Evolutionary conservation across 2,329 filamentous ascomycete species (phyloP).

Genomic region (Talaromyces rugulosus): DNA sequence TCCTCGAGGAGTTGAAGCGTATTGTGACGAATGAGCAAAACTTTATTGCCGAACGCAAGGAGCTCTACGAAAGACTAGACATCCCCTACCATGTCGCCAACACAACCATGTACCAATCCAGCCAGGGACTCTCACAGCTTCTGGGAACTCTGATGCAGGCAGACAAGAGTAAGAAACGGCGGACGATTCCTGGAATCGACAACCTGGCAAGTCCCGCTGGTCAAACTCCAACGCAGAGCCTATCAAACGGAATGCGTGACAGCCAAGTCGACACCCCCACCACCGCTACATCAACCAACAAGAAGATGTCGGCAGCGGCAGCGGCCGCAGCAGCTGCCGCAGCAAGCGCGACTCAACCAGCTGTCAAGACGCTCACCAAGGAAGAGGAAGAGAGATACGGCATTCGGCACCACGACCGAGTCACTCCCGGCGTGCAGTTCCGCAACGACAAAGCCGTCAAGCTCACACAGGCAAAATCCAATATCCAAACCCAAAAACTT

Average conservation of each 20-base stretch:
- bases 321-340: slow-evolving; percentile 37
- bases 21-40: slow-evolving; percentile 83
- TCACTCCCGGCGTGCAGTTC: slow-evolving; percentile 83
- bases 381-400: slow-evolving; percentile 78
- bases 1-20: slow-evolving; percentile 85
- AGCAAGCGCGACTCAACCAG: slow-evolving; percentile 38
- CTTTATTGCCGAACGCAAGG: slow-evolving; percentile 81
- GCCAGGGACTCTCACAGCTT: slow-evolving; percentile 71
- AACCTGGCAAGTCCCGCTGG: slow-evolving; percentile 49
- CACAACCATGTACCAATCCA: slow-evolving; percentile 74
- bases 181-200: slow-evolving; percentile 62
- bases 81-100: slow-evolving; percentile 68
- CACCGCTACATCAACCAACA: slow-evolving; percentile 26
- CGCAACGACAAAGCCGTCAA: slow-evolving; percentile 59
- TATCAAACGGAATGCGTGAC: slow-evolving; percentile 33
- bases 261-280: slow-evolving; percentile 36
- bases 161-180: slow-evolving; percentile 87
- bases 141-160: slow-evolving; percentile 76
- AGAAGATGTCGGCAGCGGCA: slow-evolving; percentile 25
- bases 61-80: slow-evolving; percentile 82
- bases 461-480: slow-evolving; percentile 48
- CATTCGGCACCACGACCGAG: slow-evolving; percentile 77
- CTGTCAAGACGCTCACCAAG: slow-evolving; percentile 67
- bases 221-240: slow-evolving; percentile 43
- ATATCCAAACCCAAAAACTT: slow-evolving; percentile 47